phyloP scores from a whole-genome alignment of 1,139 yeast genomes.

The Hemisphaericaspora xylanilytica region DNA sequence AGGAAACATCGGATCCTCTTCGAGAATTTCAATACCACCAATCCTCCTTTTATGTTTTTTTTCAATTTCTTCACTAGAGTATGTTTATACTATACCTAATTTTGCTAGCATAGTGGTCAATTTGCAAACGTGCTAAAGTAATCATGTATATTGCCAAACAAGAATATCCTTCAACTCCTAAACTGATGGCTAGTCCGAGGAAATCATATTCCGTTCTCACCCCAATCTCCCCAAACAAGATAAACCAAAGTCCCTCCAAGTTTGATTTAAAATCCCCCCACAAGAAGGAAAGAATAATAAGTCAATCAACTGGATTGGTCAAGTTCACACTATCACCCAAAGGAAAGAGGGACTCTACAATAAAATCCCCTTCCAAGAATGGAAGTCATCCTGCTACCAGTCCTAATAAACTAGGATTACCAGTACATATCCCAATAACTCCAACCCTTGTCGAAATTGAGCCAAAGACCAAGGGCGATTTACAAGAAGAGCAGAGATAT shows the following conservation, averaged over 20 bases:
- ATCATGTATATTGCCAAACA: slow-evolving; percentile 6
- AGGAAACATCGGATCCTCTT: no score
- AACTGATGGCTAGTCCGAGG: slow-evolving; percentile 8
- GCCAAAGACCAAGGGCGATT: slow-evolving; percentile 7
- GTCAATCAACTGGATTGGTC: slow-evolving; percentile 22
- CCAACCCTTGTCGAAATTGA: slow-evolving; percentile 1
- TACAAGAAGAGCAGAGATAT: slow-evolving; percentile 11
- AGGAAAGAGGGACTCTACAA: slow-evolving; percentile 4
- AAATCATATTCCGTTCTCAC: slow-evolving; percentile 17
- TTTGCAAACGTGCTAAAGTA: not conserved
- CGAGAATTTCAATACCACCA: no score
- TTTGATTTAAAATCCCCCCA: slow-evolving; percentile 1
- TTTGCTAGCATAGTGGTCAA: not conserved
- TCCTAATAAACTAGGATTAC: slow-evolving; percentile 14
- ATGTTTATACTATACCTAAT: no score
- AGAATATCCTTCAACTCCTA: slow-evolving; percentile 12
- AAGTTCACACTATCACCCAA: slow-evolving; percentile 19
- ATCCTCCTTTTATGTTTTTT: no score
- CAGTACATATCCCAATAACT: slow-evolving; percentile 17
- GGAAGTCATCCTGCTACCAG: no score
- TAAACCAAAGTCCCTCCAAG: slow-evolving; percentile 5
- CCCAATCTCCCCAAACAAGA: slow-evolving; percentile 11
- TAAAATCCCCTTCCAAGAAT: not conserved
- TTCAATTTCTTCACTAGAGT: no score
- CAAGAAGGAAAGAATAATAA: slow-evolving; percentile 16